Base-by-base conservation (phyloP, 495 filamentous ascomycete genomes). In the Emericellopsis terricola region DNA sequence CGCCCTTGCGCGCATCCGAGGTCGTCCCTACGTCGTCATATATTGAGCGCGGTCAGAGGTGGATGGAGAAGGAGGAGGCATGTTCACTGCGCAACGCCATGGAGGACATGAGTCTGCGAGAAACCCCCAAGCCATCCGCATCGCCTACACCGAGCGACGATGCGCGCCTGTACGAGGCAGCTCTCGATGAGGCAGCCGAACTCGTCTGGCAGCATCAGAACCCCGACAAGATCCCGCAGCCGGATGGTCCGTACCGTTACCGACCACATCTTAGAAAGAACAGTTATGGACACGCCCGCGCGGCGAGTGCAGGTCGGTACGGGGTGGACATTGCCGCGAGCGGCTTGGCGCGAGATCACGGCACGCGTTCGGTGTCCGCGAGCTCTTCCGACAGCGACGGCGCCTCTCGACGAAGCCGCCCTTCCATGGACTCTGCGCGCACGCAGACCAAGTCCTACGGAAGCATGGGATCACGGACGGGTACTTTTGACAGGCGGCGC, bases 31-130 rank as follows among this genome's bases (percentile, higher is more conserved):
- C 56, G 27, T 63, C 69, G 15, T 66, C 65, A 2, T 94, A 93
- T 54, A 73, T 75, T 14, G 84, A 93, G 58, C 76, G 69, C 35
- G 76, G 73, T 10, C 73, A 78, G 45, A 64, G 85, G 36, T 82
- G 79, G 65, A 78, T 86, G 62, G 85, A 94, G 52, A 81, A 77
- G 47, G 78, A 87, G 48, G 83, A 94, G 49, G 79, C 80, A 1
- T 61, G 70, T 16, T 76, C 78, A 5, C 48, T 93, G 29, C 70
- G 81, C 5, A 68, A 78, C 49, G 85, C 84, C 10, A 67, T 94
- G 56, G 71, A 85, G 38, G 76, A 79, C 43, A 73, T 89, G 70
- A 54, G 56, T 20, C 20, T 60, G 23, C 50, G 51, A 26, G 48
- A 55, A 41, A 45, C 26, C 29, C 37, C 23, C 9, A 28, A 17